phyloP scores from a whole-genome alignment of 345 rosid species.

The Capsella bursapastoris region DNA sequence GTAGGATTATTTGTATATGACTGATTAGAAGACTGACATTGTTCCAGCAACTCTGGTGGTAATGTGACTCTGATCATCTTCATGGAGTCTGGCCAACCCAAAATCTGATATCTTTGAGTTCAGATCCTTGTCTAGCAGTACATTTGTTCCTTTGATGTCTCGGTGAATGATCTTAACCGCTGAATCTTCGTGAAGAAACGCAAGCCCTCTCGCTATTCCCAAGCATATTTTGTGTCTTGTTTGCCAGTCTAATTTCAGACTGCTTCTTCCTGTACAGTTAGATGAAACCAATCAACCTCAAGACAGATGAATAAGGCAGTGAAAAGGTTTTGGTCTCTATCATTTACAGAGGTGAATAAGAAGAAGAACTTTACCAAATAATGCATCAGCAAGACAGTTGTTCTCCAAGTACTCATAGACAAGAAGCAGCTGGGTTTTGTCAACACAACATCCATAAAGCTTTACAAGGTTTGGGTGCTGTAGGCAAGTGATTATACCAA shows the following conservation, averaged over 20 bases:
- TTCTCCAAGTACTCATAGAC: constrained; percentile 58
- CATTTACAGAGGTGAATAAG: neutral
- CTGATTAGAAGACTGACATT: constrained; percentile 44
- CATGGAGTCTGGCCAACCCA: constrained; percentile 61
- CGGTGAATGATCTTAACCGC: constrained; percentile 56
- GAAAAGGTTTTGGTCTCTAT: neutral
- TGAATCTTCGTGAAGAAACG: constrained; percentile 45
- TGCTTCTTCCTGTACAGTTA: constrained; percentile 31
- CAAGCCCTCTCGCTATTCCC: constrained; percentile 45
- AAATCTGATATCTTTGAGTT: constrained; percentile 65
- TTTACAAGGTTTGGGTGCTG: constrained; percentile 55
- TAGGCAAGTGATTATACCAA: constrained; percentile 50
- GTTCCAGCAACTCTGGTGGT: constrained; percentile 65
- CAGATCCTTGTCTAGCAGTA: constrained; percentile 53
- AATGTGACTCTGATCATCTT: constrained; percentile 54
- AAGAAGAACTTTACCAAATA: constrained; percentile 42
- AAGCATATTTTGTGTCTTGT: constrained; percentile 42
- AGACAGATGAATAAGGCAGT: neutral
- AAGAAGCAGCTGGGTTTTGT: constrained; percentile 47
- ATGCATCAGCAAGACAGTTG: constrained; percentile 49
- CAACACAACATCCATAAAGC: constrained; percentile 55
- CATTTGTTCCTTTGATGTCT: constrained; percentile 61
- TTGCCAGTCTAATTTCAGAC: constrained; percentile 40
- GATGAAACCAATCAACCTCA: neutral
- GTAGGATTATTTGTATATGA: neutral